Conservation (phyloP, 2,329 filamentous ascomycete genomes). For the Claviceps fusiformis region DNA sequence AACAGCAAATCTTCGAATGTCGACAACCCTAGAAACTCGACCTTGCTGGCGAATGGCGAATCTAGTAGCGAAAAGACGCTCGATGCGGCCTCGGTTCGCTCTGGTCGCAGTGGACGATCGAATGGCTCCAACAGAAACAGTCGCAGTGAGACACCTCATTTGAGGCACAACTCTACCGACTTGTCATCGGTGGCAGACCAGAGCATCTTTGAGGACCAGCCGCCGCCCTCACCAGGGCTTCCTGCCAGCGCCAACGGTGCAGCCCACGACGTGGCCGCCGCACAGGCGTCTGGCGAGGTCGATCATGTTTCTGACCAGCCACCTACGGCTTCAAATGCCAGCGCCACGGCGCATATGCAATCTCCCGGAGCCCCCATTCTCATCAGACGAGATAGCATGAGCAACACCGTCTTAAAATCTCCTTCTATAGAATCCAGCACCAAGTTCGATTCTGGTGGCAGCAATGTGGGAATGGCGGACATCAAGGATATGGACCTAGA, state of each 20-base stretch:
- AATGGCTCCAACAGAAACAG: slow-evolving; percentile 28
- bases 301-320: slow-evolving; percentile 89
- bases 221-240: slow-evolving; percentile 69
- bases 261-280: slow-evolving; percentile 65
- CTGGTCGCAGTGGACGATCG: slow-evolving; percentile 47
- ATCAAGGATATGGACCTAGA: slow-evolving; percentile 90
- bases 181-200: slow-evolving; percentile 26
- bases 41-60: slow-evolving; percentile 50
- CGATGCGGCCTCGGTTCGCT: slow-evolving; percentile 64
- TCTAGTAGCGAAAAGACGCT: slow-evolving; percentile 41
- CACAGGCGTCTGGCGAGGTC: slow-evolving; percentile 78
- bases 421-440: slow-evolving; percentile 28
- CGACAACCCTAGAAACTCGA: slow-evolving; percentile 72
- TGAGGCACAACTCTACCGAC: slow-evolving; percentile 28
- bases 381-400: slow-evolving; percentile 60
- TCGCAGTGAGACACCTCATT: slow-evolving; percentile 29
- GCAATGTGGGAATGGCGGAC: slow-evolving; percentile 68
- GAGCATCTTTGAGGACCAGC: slow-evolving; percentile 36
- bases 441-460: slow-evolving; percentile 28
- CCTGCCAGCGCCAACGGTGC: slow-evolving; percentile 62
- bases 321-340: slow-evolving; percentile 46
- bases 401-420: slow-evolving; percentile 46
- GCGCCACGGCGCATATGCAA: slow-evolving; percentile 43
- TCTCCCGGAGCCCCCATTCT: slow-evolving; percentile 82
- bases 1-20: slow-evolving; percentile 32